phyloP scores from a whole-genome alignment of 1,284 basidiomycete species.

The Omphalotus olearius region DNA sequence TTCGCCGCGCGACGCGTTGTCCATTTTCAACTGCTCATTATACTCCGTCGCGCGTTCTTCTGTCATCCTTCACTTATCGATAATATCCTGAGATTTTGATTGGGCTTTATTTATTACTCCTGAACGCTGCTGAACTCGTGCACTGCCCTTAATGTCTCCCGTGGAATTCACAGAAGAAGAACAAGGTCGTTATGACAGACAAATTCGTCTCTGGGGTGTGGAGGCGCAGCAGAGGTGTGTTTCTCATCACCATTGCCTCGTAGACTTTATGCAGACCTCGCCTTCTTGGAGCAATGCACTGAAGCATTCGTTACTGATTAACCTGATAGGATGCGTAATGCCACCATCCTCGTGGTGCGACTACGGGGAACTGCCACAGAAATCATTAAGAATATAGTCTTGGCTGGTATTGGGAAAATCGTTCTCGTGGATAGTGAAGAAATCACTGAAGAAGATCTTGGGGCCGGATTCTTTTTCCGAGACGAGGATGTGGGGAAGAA shows the following conservation, averaged over 20 bases:
- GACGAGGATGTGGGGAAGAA: slow-evolving; percentile 89
- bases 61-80: not conserved
- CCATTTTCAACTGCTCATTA: not conserved
- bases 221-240: slow-evolving; percentile 92
- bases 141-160: slow-evolving; percentile 4
- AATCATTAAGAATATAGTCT: slow-evolving; percentile 90
- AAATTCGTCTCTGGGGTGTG: slow-evolving; percentile 96
- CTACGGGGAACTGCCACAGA: slow-evolving; percentile 91
- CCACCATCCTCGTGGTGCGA: slow-evolving; percentile 83
- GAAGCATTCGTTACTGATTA: slow-evolving; percentile 16
- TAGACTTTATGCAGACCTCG: slow-evolving; percentile 3
- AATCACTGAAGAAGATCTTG: slow-evolving; percentile 78
- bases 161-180: slow-evolving; percentile 41
- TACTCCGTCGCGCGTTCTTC: not conserved
- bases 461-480: slow-evolving; percentile 90
- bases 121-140: not conserved
- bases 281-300: slow-evolving; percentile 14
- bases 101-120: not conserved
- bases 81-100: not conserved
- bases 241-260: slow-evolving; percentile 2
- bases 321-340: slow-evolving; percentile 80
- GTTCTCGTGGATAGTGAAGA: slow-evolving; percentile 61
- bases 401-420: slow-evolving; percentile 73
- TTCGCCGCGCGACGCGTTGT: not conserved
- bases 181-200: slow-evolving; percentile 83